A percentile compares a stretch with the other conserved stretches of the same genome.
phyloP scores from a whole-genome alignment of 176 grass and related monocot species.

The Bromus sterilis region DNA sequence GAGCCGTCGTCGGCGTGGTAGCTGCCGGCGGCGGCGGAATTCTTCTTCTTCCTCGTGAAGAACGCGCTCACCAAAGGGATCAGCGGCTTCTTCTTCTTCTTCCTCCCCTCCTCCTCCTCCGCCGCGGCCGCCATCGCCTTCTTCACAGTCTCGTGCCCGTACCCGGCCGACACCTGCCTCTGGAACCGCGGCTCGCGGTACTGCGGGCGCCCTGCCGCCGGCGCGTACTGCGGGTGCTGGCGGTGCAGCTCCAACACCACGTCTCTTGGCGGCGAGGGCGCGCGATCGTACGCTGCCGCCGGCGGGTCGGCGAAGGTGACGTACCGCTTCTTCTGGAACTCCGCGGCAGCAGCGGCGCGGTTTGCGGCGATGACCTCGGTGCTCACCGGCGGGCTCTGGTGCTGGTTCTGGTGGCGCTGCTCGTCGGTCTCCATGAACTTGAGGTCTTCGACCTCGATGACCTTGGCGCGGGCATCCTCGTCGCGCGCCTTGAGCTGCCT shows the following conservation, averaged over 20 bases:
- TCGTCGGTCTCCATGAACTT: constrained; percentile 48
- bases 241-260: constrained; percentile 26
- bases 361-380: not conserved
- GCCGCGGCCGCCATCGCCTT: not conserved
- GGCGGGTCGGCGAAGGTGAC: constrained; percentile 83
- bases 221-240: not conserved
- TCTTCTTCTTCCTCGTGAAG: constrained; percentile 72
- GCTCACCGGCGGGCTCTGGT: fast-evolving
- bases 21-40: not conserved
- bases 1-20: not conserved
- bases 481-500: constrained; percentile 44
- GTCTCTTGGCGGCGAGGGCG: constrained; percentile 11
- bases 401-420: not conserved
- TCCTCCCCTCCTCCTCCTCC: not conserved
- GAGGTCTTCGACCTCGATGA: constrained; percentile 56
- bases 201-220: not conserved
- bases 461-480: not conserved
- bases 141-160: not conserved
- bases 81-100: constrained; percentile 82
- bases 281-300: constrained; percentile 1
- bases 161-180: constrained; percentile 27
- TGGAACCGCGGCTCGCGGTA: constrained; percentile 30
- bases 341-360: not conserved
- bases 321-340: constrained; percentile 87
- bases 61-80: constrained; percentile 65